Evolutionary conservation across 1,284 basidiomycete species (phyloP), one percentile per base, ranked within the genome.

Genomic region (Microbotryum intermedium): DNA sequence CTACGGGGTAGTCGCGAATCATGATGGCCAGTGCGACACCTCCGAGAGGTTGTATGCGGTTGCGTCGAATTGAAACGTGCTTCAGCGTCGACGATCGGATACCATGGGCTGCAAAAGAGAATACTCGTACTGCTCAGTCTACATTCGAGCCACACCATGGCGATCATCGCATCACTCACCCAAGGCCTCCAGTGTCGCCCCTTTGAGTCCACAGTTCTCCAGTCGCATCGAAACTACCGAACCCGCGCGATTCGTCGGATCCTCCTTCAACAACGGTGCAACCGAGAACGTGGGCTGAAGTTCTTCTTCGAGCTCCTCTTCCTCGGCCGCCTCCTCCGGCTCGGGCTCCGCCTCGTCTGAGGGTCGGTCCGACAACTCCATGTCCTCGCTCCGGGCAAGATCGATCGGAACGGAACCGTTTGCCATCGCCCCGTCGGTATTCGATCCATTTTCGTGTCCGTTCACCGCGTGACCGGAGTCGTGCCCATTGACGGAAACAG

Each of bases 11-110:
- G 74, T 97, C 92, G 59, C 88, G 84, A 65, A 95, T 90, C 88
- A 95, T 93, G 54, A 94, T 80, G 0, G 91, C 90, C n/a, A 97
- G 79, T 0, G 90, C 86, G 3, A 95, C 90, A 2, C 87, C 90
- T 25, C 90, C 89, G 0, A 85, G 82, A 0, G 84, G 80, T 44
- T 81, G 83, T 68, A 95, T 94, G 54, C 83, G 83, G 74, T 95
- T 94, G 55, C 88, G 81, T 28, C 91, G 82, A 16, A 95, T 76
- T 0, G 90, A 94, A 57, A 95, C 84, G 70, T 95, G 89, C 65
- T 84, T 82, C 54, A 97, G 76, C 0, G 85, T 84, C 0, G 90
- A 92, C 0, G 83, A 83, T 5, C 91, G 85, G 21, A 95, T 82
- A 11, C 82, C 83, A 62, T 89, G 84, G 18, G 88, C 89, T 88